Base-by-base conservation (phyloP, 208 protist genomes). In the Trypanosoma platydactyli region DNA sequence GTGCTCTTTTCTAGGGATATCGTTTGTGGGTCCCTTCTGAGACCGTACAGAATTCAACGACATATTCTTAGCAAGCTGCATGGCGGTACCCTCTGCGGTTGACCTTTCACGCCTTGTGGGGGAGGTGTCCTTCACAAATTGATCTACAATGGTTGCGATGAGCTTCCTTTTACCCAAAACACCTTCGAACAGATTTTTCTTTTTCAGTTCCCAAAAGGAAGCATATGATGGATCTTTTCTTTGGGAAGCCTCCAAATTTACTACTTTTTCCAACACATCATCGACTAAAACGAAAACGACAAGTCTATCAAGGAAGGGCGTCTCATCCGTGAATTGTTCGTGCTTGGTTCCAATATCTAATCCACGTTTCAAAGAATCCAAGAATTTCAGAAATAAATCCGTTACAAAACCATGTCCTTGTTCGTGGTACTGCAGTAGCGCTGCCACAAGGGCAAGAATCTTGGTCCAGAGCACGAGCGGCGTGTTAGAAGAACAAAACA, bases 391-490 rank as follows among this genome's bases (percentile, higher is more conserved):
- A 0, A 75, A n/a, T 16, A 64, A 22, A 46, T 68, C 56, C 1
- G 62, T 68, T 16, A 75, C 40, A 64, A 63, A 75, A n/a, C 44
- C 54, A 58, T 63, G 48, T 18, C 51, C 46, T 22, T 57, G 44
- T 38, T 68, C 55, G 50, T 75, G 53, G 29, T 64, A 75, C 33
- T 38, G 42, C 13, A 75, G 42, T 15, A 75, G 55, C 27, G 69
- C 69, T 29, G 69, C 22, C 3, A 75, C 27, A 33, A 75, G 38
- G 4, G 61, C 50, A 27, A 75, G 53, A 46, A 75, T 68, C 60
- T 75, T 75, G 48, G 54, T 59, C 69, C 69, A 75, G 29, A 75
- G 20, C 27, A 33, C 12, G 9, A 75, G 30, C 25, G 69, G 56
- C 20, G 62, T 75, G 4, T 63, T 2, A 3, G 51, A 16, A 0